A percentile compares a stretch with the other conserved stretches of the same genome.
phyloP scores from a whole-genome alignment of 345 rosid genomes.

The Eucalyptus regnans region DNA sequence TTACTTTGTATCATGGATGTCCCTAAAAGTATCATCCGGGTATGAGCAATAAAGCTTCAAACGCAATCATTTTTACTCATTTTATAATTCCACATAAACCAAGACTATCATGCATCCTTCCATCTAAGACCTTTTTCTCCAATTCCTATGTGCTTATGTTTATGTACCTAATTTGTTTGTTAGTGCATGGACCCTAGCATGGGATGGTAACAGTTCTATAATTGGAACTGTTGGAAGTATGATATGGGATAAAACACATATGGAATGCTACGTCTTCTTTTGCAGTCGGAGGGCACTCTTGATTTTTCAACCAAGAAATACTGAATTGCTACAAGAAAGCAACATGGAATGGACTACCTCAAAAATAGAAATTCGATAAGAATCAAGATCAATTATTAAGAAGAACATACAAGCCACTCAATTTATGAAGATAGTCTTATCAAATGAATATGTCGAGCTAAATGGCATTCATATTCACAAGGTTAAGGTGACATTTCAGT shows the following conservation, averaged over 20 bases:
- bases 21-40: not conserved
- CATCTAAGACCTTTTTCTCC: not conserved
- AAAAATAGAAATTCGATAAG: not conserved
- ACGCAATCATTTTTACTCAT: not conserved
- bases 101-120: not conserved
- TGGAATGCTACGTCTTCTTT: not conserved
- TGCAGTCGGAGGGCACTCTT: not conserved
- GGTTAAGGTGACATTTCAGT: not conserved
- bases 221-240: not conserved
- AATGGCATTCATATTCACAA: not conserved
- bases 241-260: not conserved
- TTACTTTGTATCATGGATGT: not conserved
- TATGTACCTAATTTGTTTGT: not conserved
- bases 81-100: not conserved
- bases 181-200: not conserved
- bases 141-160: not conserved
- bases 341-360: not conserved
- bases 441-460: not conserved
- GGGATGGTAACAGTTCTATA: not conserved
- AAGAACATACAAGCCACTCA: not conserved
- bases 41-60: not conserved
- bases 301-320: not conserved
- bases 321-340: not conserved
- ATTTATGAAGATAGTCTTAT: not conserved
- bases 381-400: not conserved